Evolutionary conservation across 1,284 basidiomycete genomes (phyloP).

Genomic region (Ganoderma lucidum): DNA sequence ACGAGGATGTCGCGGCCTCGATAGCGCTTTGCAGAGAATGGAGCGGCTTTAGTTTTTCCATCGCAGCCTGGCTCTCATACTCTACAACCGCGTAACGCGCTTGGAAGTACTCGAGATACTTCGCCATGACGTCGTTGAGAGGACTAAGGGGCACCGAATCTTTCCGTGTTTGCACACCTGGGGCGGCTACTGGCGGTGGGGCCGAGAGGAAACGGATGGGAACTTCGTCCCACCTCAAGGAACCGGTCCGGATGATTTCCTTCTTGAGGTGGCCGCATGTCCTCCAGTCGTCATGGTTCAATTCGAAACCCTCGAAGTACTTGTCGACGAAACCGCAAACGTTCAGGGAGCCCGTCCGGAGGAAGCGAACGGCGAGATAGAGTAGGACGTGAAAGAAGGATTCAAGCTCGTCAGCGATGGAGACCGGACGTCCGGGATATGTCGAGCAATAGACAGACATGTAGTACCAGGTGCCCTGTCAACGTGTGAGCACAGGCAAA

Average conservation of each 20-base stretch:
- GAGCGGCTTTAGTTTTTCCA: neutral
- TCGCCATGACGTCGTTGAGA: conserved; percentile 3
- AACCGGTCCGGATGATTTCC: neutral
- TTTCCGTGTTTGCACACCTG: neutral
- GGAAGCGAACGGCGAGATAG: conserved; percentile 15
- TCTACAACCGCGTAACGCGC: conserved; percentile 6
- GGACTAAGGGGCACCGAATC: neutral
- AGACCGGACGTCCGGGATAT: neutral
- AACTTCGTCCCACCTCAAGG: neutral
- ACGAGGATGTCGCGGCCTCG: neutral
- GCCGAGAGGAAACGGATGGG: neutral
- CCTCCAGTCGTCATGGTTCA: neutral
- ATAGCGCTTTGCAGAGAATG: neutral
- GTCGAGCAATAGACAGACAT: conserved; percentile 15
- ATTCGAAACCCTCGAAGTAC: conserved; percentile 7
- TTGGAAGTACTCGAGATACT: neutral
- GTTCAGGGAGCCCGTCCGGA: neutral
- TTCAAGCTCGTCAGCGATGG: conserved; percentile 23
- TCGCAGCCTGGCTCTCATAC: neutral
- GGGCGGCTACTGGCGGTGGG: neutral
- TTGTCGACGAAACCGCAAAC: conserved; percentile 4
- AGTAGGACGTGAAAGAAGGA: conserved; percentile 27
- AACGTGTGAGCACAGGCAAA: neutral
- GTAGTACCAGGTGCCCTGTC: conserved; percentile 27
- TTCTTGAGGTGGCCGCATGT: neutral